Percentiles rank a stretch among this genome's conserved stretches.
phyloP scores from a whole-genome alignment of 2,329 filamentous ascomycete species.

The Aphanocladium album region DNA sequence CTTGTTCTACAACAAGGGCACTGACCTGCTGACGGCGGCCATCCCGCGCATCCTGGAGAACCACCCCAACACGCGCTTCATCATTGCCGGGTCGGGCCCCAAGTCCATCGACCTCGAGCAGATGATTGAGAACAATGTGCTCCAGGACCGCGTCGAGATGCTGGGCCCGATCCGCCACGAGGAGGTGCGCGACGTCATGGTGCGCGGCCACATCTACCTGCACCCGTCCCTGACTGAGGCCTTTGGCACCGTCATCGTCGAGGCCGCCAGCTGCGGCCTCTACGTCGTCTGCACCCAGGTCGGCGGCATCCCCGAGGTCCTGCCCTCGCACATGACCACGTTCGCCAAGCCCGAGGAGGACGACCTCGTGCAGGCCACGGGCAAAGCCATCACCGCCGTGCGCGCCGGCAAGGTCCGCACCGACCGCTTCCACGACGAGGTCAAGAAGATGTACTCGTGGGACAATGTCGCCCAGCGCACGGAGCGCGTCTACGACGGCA shows the following conservation, averaged over 20 bases:
- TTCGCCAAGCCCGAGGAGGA: slow-evolving; percentile 97
- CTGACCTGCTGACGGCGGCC: slow-evolving; percentile 90
- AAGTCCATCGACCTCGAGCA: slow-evolving; percentile 98
- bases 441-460: slow-evolving; percentile 99
- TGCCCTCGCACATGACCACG: slow-evolving; percentile 94
- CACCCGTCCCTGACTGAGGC: slow-evolving; percentile 94
- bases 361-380: slow-evolving; percentile 84
- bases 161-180: slow-evolving; percentile 90
- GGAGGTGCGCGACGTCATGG: slow-evolving; percentile 96
- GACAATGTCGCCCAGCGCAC: slow-evolving; percentile 90
- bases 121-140: slow-evolving; percentile 91
- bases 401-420: slow-evolving; percentile 83
- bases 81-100: slow-evolving; percentile 91
- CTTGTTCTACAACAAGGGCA: slow-evolving; percentile 98
- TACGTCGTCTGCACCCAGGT: slow-evolving; percentile 97
- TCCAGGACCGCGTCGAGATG: slow-evolving; percentile 91
- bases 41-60: slow-evolving; percentile 87
- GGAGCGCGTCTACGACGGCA: slow-evolving; percentile 91
- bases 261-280: slow-evolving; percentile 89
- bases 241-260: slow-evolving; percentile 96
- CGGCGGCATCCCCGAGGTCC: slow-evolving; percentile 91
- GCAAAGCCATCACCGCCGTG: slow-evolving; percentile 80
- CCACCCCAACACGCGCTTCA: slow-evolving; percentile 90
- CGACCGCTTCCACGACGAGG: slow-evolving; percentile 92
- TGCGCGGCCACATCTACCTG: slow-evolving; percentile 91